phyloP scores from a whole-genome alignment of 1,139 yeast species.

The Saccharomycopsis phalli region DNA sequence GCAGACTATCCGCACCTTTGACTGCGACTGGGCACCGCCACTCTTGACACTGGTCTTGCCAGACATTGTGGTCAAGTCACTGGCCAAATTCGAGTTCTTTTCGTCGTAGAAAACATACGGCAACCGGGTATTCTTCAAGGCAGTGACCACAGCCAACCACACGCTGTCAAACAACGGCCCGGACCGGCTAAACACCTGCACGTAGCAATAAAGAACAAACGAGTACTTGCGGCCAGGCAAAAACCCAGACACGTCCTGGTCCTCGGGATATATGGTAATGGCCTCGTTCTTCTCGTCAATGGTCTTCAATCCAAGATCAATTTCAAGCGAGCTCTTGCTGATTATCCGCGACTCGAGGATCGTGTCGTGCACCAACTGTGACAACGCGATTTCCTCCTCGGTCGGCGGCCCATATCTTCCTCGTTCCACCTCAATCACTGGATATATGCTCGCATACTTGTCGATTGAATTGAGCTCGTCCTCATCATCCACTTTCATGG shows the following conservation, averaged over 20 bases:
- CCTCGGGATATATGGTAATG: slow-evolving; percentile 36
- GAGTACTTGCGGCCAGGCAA: slow-evolving; percentile 40
- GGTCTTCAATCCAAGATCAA: slow-evolving; percentile 45
- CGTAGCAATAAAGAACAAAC: slow-evolving; percentile 62
- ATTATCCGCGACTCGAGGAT: slow-evolving; percentile 48
- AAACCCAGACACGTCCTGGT: slow-evolving; percentile 26
- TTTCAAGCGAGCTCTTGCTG: slow-evolving; percentile 36
- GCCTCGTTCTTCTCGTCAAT: slow-evolving; percentile 32
- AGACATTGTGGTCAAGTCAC: slow-evolving; percentile 26
- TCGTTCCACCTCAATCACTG: slow-evolving; percentile 72
- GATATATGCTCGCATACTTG: slow-evolving; percentile 45
- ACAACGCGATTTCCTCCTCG: slow-evolving; percentile 78
- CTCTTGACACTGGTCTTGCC: slow-evolving; percentile 22
- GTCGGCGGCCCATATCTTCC: slow-evolving; percentile 80
- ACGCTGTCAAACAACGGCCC: slow-evolving; percentile 79
- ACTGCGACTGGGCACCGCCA: slow-evolving; percentile 22
- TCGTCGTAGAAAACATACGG: slow-evolving; percentile 65
- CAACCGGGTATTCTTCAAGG: slow-evolving; percentile 49
- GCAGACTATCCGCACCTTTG: slow-evolving; percentile 31
- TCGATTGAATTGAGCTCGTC: slow-evolving; percentile 10
- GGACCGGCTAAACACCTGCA: slow-evolving; percentile 70
- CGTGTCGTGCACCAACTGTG: slow-evolving; percentile 59
- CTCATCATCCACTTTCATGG: slow-evolving; percentile 20
- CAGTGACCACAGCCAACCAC: slow-evolving; percentile 59
- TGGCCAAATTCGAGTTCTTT: slow-evolving; percentile 27